Conservation (phyloP, 495 filamentous ascomycete species). For the Barbatosphaeria neglecta region DNA sequence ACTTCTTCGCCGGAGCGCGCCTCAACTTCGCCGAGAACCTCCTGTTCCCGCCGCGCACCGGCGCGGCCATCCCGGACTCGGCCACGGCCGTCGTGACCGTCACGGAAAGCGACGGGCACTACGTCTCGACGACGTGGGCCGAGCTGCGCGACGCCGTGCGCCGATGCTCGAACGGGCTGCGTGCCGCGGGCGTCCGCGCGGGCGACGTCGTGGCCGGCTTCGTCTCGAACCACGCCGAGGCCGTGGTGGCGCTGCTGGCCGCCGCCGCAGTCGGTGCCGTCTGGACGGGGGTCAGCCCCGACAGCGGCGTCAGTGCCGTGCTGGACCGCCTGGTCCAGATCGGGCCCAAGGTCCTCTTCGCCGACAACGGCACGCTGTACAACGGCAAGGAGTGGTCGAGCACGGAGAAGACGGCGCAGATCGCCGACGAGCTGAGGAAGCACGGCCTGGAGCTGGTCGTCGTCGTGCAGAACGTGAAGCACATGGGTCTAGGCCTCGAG, state of each 20-base stretch:
- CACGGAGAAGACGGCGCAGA: slow-evolving; percentile 57
- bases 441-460: slow-evolving; percentile 52
- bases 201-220: slow-evolving; percentile 71
- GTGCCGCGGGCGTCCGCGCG: slow-evolving; percentile 50
- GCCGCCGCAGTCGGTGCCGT: slow-evolving; percentile 71
- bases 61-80: slow-evolving; percentile 32
- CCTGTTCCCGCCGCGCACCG: slow-evolving; percentile 51
- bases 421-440: slow-evolving; percentile 50
- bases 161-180: slow-evolving; percentile 58
- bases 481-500: slow-evolving; percentile 35
- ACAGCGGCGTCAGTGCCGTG: slow-evolving; percentile 61
- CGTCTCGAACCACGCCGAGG: slow-evolving; percentile 75
- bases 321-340: slow-evolving; percentile 77
- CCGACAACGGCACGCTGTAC: slow-evolving; percentile 77
- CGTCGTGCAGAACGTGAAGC: slow-evolving; percentile 51
- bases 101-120: slow-evolving; percentile 53
- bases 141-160: slow-evolving; percentile 68
- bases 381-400: slow-evolving; percentile 75
- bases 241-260: slow-evolving; percentile 78
- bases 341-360: slow-evolving; percentile 65
- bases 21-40: slow-evolving; percentile 93
- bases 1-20: slow-evolving; percentile 66
- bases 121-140: slow-evolving; percentile 61
- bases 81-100: slow-evolving; percentile 62
- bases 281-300: slow-evolving; percentile 82